These are phyloP conservation scores for Sequoia sempervirens DNA, from an alignment of 75 land plant genomes.

Conservation along the genomic window DNA sequence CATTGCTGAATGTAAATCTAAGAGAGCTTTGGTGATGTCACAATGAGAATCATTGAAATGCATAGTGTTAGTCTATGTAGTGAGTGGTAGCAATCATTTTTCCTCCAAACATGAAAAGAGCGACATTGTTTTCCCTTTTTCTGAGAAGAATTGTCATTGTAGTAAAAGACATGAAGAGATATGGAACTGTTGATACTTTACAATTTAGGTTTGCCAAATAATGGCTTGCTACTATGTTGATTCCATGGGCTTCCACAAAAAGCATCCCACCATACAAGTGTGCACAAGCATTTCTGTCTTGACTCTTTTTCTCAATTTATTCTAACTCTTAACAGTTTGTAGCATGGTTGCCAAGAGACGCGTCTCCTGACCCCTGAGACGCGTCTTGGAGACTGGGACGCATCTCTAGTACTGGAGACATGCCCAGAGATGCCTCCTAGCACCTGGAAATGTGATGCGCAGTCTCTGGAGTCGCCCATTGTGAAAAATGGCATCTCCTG, in stretches of 20 bases:
- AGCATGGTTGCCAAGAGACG: background rate
- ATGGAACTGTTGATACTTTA: background rate
- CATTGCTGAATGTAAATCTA: no score
- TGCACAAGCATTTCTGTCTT: background rate
- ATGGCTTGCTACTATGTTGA: background rate
- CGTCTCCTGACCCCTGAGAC: no score
- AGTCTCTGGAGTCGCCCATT: no score
- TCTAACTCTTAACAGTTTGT: background rate
- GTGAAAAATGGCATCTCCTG: no score
- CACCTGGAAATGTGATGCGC: no score
- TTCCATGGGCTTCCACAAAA: background rate
- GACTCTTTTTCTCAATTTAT: background rate
- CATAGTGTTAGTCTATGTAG: no score
- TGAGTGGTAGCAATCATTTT: background rate
- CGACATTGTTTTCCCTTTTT: background rate
- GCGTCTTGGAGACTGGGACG: no score
- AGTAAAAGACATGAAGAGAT: background rate
- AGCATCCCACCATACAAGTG: background rate
- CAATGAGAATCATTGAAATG: no score
- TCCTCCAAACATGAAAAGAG: no score
- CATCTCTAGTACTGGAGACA: no score
- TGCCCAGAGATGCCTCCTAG: no score
- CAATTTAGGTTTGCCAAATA: background rate
- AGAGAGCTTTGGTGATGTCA: no score
- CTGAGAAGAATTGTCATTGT: background rate